Base-by-base conservation (phyloP, 2,329 filamentous ascomycete genomes). In the Beauveria varroae region DNA sequence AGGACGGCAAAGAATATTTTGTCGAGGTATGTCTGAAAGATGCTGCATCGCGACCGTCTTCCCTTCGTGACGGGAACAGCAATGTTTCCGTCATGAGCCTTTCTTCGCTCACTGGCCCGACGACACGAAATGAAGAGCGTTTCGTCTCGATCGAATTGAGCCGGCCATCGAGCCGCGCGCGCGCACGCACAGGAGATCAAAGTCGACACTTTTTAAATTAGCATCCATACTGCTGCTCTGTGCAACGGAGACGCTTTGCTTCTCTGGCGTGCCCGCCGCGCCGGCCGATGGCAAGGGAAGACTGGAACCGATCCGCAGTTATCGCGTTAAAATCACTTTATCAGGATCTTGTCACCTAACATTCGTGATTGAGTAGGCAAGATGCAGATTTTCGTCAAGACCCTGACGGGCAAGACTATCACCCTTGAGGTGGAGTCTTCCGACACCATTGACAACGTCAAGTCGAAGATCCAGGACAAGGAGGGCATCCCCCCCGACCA, bases 381-480 rank as follows among this genome's bases (percentile, higher is more conserved):
- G 80, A 88, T 88, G 85, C 85, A 88, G 83, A 88, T 88, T 78
- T 89, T 89, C 82, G 86, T 88, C 75, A 88, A 88, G 81, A 88
- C 86, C 85, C 86, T 98, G 74, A 98, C 95, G 90, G 95, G 95
- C 77, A 98, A 98, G 90, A 98, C 95, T 78, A 98, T 98, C 89
- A 98, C 95, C 89, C 93, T 99, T 74, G 95, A 99, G 92, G 95
- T 98, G 83, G 95, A 98, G 89, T 96, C 92, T 74, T 93, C 89
- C 76, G 95, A 99, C 83, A 98, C 93, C 76, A 98, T 99, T 82
- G 95, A 98, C 88, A 98, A 98, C 89, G 95, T 99, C 84, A 98
- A 98, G 89, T 91, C 90, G 84, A 98, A 99, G 87, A 86, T 86
- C 72, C 82, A 88, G 91, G 95, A 98, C 88, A 99, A 98, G 90